phyloP scores from a whole-genome alignment of 2,329 filamentous ascomycete genomes.

The Penicillium hesseltinei region DNA sequence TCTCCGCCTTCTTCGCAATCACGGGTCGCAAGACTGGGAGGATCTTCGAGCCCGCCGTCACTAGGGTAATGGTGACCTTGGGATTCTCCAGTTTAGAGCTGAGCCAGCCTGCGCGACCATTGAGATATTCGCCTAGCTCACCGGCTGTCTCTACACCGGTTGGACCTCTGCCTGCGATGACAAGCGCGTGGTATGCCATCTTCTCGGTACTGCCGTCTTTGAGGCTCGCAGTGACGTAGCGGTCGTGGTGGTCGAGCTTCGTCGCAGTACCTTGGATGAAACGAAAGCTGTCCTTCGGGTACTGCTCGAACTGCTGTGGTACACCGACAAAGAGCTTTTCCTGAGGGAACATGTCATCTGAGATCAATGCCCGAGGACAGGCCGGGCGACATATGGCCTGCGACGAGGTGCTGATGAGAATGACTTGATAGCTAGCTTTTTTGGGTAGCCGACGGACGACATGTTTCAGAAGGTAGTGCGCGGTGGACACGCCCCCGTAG shows the following conservation, averaged over 20 bases:
- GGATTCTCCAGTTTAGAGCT: constrained; percentile 19
- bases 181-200: constrained; percentile 45
- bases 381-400: constrained; percentile 47
- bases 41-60: constrained; percentile 40
- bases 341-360: constrained; percentile 45
- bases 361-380: constrained; percentile 49
- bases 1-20: constrained; percentile 19
- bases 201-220: constrained; percentile 1
- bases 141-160: constrained; percentile 50
- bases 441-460: constrained; percentile 44
- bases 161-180: constrained; percentile 38
- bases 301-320: constrained; percentile 40
- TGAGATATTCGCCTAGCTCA: constrained; percentile 53
- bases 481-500: constrained; percentile 51
- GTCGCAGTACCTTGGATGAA: constrained; percentile 46
- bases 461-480: constrained; percentile 57
- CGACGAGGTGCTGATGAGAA: constrained; percentile 46
- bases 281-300: constrained; percentile 37
- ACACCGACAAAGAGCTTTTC: constrained; percentile 49
- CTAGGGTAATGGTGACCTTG: constrained; percentile 47
- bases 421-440: constrained; percentile 40
- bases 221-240: constrained; percentile 33
- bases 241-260: constrained; percentile 7
- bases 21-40: constrained; percentile 42
- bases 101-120: constrained; percentile 46